Percentiles rank a stretch among this genome's conserved stretches.
Conservation (phyloP, 1,284 basidiomycete genomes). For the Xerocomus nothofagi region DNA sequence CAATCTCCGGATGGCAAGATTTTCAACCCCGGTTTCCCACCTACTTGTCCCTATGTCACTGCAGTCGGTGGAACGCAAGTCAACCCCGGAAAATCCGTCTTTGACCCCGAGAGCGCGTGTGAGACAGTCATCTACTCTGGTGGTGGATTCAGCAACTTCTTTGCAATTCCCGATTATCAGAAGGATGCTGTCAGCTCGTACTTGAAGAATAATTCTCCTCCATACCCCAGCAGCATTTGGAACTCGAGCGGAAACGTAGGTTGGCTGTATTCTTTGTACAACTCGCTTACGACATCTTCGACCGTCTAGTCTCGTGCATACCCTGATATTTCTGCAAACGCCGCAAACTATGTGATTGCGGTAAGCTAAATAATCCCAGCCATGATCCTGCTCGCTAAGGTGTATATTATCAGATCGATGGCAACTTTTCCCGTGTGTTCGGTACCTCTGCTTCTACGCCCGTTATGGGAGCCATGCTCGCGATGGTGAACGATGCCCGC, state of each 20-base stretch:
- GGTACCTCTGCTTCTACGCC: conserved; percentile 45
- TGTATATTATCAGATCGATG: conserved; percentile 29
- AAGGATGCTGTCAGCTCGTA: conserved; percentile 23
- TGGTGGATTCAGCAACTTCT: no score
- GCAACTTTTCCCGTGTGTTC: conserved; percentile 36
- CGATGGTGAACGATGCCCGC: conserved; percentile 51
- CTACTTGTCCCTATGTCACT: conserved; percentile 47
- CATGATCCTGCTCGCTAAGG: neutral
- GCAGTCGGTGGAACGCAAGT: conserved; percentile 50
- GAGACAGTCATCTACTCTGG: conserved; percentile 29
- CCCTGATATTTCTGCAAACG: conserved; percentile 44
- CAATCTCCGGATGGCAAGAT: no score
- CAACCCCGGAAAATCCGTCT: conserved; percentile 33
- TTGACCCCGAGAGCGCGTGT: conserved; percentile 35
- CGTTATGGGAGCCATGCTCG: conserved; percentile 44
- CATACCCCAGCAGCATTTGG: conserved; percentile 40
- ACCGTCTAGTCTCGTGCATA: conserved; percentile 38
- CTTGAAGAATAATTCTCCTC: conserved; percentile 28
- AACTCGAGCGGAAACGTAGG: conserved; percentile 49
- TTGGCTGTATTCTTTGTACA: neutral
- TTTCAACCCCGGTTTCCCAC: conserved; percentile 49
- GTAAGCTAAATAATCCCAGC: conserved; percentile 15
- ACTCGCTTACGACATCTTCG: neutral
- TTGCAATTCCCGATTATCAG: conserved; percentile 42
- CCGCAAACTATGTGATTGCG: conserved; percentile 44